Percentiles rank a stretch among this genome's conserved stretches.
Evolutionary conservation across 352 stramenopile species (phyloP).

Genomic region (Globisporangium camurandrum): DNA sequence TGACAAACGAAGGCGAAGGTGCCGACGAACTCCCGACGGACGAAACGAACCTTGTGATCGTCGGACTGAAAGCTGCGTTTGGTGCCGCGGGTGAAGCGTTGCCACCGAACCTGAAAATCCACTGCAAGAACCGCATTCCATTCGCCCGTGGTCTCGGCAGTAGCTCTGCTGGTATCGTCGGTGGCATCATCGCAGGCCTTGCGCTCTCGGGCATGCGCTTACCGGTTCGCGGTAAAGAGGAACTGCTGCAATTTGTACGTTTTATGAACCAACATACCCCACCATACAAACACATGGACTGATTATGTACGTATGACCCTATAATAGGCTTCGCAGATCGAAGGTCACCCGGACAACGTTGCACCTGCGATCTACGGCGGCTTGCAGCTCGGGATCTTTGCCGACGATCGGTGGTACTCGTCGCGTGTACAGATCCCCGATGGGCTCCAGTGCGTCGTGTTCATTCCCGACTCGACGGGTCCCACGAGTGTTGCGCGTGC

Average conservation of each 20-base stretch:
- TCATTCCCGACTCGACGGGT: constrained; percentile 97
- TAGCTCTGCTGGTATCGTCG: constrained; percentile 98
- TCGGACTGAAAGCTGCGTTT: constrained; percentile 94
- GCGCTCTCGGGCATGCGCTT: constrained; percentile 93
- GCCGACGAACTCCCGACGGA: constrained; percentile 87
- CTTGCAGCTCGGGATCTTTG: constrained; percentile 93
- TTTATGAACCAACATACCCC: too few relatives aligned
- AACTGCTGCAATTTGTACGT: constrained; percentile 91
- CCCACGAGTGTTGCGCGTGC: constrained; percentile 90
- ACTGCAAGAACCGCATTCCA: constrained; percentile 97
- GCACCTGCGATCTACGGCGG: constrained; percentile 98
- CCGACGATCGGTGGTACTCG: constrained; percentile 95
- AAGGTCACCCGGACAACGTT: constrained; percentile 99
- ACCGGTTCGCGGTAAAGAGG: constrained; percentile 85
- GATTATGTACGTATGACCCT: background rate
- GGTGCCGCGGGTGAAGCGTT: constrained; percentile 91
- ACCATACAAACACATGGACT: too few relatives aligned
- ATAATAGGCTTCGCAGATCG: constrained; percentile 89
- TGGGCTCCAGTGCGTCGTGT: constrained; percentile 97
- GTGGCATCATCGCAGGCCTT: constrained; percentile 97
- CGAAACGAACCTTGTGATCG: constrained; percentile 90
- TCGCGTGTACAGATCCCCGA: constrained; percentile 94
- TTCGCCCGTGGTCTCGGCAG: constrained; percentile 95
- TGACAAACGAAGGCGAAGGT: constrained; percentile 96
- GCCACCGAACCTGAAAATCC: constrained; percentile 91